A percentile compares a stretch with the other conserved stretches of the same genome.
These are phyloP conservation scores for Pleurotus pulmonarius DNA, from an alignment of 768 basidiomycete genomes.

Conservation along the genomic window DNA sequence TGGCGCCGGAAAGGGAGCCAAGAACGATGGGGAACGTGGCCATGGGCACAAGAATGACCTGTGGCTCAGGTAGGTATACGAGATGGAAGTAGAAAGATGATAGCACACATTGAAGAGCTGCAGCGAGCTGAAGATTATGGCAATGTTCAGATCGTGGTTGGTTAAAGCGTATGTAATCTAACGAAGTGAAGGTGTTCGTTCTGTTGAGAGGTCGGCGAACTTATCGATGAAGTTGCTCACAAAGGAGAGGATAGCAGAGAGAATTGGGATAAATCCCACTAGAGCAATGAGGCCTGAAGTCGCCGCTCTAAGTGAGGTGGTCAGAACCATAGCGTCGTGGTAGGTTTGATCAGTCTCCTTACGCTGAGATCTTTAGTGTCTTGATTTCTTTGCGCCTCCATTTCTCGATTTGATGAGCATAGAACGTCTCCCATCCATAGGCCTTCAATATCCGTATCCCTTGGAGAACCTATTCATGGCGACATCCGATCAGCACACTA, in stretches of 20 bases:
- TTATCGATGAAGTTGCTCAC: conserved; percentile 24
- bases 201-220: not conserved
- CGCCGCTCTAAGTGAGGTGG: conserved; percentile 24
- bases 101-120: conserved; percentile 28
- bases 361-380: conserved; percentile 36
- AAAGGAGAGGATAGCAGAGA: conserved; percentile 48
- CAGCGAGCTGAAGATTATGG: conserved; percentile 40
- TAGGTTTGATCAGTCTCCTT: conserved; percentile 12
- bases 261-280: conserved; percentile 47
- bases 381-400: conserved; percentile 36
- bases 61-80: no score
- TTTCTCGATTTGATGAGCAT: conserved; percentile 32
- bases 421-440: conserved; percentile 58
- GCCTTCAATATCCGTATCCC: conserved; percentile 65
- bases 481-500: not conserved
- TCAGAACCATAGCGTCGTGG: not conserved
- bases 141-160: conserved; percentile 37
- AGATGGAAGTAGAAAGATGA: not conserved
- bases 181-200: not conserved
- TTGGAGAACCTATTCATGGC: conserved; percentile 44
- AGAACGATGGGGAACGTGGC: conserved; percentile 35
- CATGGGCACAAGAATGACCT: conserved; percentile 39
- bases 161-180: conserved; percentile 43
- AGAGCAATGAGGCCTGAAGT: conserved; percentile 35
- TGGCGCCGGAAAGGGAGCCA: conserved; percentile 25